A percentile compares a stretch with the other conserved stretches of the same genome.
Evolutionary conservation across 768 basidiomycete species (phyloP).

Genomic region (Serendipita sp.): DNA sequence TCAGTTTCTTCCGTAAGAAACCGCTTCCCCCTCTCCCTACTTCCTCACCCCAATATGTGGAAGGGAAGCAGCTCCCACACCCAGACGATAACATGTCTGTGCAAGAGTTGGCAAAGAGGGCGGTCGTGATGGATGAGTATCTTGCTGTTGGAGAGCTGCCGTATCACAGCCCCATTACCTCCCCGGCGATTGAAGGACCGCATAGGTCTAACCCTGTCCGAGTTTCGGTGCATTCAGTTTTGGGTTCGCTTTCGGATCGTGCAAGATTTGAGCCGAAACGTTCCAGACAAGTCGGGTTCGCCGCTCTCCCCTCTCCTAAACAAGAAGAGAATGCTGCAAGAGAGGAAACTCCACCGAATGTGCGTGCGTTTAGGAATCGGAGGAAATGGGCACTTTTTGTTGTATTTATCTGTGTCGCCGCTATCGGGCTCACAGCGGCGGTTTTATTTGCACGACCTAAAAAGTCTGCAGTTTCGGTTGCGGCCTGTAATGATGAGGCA

Average conservation of each 20-base stretch:
- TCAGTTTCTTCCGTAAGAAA: conserved; percentile 20
- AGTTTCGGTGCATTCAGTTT: conserved; percentile 3
- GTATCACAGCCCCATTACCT: conserved; percentile 25
- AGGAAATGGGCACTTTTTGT: conserved; percentile 8
- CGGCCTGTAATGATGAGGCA: conserved; percentile 24
- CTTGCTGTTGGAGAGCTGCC: conserved; percentile 39
- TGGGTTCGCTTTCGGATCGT: conserved; percentile 6
- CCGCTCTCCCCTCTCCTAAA: not conserved
- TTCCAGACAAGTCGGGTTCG: not conserved
- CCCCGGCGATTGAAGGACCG: conserved; percentile 13
- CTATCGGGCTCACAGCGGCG: conserved; percentile 29
- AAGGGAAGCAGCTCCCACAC: conserved; percentile 26
- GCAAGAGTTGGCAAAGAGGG: conserved; percentile 36
- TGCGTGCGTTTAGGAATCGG: not conserved
- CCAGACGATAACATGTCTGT: conserved; percentile 33
- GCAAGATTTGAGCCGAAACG: not conserved
- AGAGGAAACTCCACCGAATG: not conserved
- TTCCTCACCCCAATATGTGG: conserved; percentile 18
- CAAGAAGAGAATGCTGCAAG: not conserved
- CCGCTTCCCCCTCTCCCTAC: conserved; percentile 46
- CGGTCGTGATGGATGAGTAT: conserved; percentile 30
- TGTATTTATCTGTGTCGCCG: conserved; percentile 17
- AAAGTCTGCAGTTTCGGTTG: conserved; percentile 16
- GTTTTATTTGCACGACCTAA: conserved; percentile 19
- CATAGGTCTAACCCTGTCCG: conserved; percentile 8